These are phyloP conservation scores for Penicillium nucicola DNA, from an alignment of 495 filamentous ascomycete species.

Conservation along the genomic window DNA sequence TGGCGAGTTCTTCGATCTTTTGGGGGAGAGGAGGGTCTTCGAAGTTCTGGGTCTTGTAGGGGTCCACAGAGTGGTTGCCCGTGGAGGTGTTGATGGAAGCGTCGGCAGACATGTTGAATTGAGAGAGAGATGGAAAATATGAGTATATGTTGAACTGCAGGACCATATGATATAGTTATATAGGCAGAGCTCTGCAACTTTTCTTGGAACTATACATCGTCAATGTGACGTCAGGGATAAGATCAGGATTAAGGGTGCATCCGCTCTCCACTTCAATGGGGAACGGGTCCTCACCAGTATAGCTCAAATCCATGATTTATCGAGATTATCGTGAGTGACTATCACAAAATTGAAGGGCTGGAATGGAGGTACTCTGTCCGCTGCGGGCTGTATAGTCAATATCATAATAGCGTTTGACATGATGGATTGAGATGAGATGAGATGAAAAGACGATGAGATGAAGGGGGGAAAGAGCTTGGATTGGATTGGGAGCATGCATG, in stretches of 20 bases:
- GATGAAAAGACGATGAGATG: too few species aligned
- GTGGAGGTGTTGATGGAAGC: slow-evolving; percentile 57
- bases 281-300: too few species aligned
- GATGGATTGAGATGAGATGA: too few species aligned
- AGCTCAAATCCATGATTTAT: too few species aligned
- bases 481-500: not conserved
- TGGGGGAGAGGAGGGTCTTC: slow-evolving; percentile 61
- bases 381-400: too few species aligned
- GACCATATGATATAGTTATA: slow-evolving; percentile 3
- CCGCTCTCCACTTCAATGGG: too few species aligned
- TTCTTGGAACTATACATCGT: slow-evolving; percentile 15
- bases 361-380: too few species aligned
- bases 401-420: too few species aligned
- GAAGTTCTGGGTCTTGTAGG: slow-evolving; percentile 73
- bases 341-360: too few species aligned
- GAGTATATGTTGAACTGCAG: not conserved
- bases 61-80: slow-evolving; percentile 64
- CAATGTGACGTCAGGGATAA: slow-evolving; percentile 31
- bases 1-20: slow-evolving; percentile 72
- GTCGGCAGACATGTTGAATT: slow-evolving; percentile 25
- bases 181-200: not conserved
- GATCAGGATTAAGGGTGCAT: slow-evolving; percentile 1
- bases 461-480: not conserved
- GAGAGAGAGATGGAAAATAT: not conserved
- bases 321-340: too few species aligned